phyloP scores from a whole-genome alignment of 257 asterid species.

The Nicotiana sylvestris region DNA sequence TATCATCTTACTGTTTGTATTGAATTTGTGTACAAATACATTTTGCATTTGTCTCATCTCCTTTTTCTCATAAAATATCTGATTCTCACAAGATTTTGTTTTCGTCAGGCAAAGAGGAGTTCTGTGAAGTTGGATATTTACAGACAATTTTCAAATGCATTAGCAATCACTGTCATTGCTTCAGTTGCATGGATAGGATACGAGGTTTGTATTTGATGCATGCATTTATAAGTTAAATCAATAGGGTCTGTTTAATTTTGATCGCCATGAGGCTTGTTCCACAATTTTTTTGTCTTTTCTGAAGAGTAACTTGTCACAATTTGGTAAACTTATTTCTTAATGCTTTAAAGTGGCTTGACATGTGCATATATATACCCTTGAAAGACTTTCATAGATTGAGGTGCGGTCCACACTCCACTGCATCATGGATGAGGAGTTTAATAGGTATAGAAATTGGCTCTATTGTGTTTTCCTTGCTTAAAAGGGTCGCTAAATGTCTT shows the following conservation, averaged over 20 bases:
- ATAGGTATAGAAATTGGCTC: not conserved
- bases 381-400: not conserved
- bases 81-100: slow-evolving; percentile 16
- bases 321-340: not conserved
- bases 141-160: slow-evolving; percentile 88
- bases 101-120: slow-evolving; percentile 83
- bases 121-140: slow-evolving; percentile 83
- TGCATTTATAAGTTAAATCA: not conserved
- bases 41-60: not conserved
- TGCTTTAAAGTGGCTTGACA: not conserved
- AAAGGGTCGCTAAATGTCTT: not conserved
- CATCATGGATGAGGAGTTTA: not conserved
- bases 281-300: not conserved
- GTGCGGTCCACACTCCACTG: not conserved
- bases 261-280: not conserved
- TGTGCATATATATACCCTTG: not conserved
- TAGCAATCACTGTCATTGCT: slow-evolving; percentile 68
- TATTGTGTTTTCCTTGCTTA: not conserved
- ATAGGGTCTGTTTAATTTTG: not conserved
- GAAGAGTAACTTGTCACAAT: not conserved
- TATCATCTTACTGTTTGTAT: slow-evolving; percentile 20
- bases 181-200: slow-evolving; percentile 93
- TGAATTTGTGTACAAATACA: slow-evolving; percentile 7
- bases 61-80: slow-evolving; percentile 13
- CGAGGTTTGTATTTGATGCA: slow-evolving; percentile 57